Evolutionary conservation across 768 basidiomycete genomes (phyloP).

Genomic region (Mycena crocata): DNA sequence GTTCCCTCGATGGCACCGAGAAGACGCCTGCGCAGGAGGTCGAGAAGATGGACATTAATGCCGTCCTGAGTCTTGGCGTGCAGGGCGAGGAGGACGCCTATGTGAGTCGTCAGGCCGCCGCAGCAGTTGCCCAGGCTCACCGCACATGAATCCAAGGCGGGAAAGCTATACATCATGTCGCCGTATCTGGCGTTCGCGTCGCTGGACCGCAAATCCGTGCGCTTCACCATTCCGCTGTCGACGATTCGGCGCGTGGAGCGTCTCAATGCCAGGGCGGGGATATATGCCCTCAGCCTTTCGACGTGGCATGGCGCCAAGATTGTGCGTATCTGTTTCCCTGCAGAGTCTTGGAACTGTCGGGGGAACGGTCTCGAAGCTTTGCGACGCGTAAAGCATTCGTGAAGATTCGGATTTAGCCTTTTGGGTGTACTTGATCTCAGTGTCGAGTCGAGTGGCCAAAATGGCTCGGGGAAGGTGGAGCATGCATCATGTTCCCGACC

Average conservation of each 20-base stretch:
- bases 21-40: slow-evolving; percentile 51
- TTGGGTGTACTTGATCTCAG: slow-evolving; percentile 10
- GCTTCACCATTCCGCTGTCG: slow-evolving; percentile 91
- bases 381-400: slow-evolving; percentile 21
- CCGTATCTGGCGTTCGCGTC: slow-evolving; percentile 93
- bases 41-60: slow-evolving; percentile 89
- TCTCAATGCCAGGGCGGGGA: slow-evolving; percentile 91
- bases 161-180: slow-evolving; percentile 88
- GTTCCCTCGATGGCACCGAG: slow-evolving; percentile 38
- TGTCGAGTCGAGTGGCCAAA: slow-evolving; percentile 2
- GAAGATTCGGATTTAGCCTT: slow-evolving; percentile 15
- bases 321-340: slow-evolving; percentile 57
- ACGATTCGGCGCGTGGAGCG: slow-evolving; percentile 95
- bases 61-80: slow-evolving; percentile 82
- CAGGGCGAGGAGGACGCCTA: slow-evolving; percentile 92
- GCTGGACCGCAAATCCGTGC: slow-evolving; percentile 91
- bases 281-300: slow-evolving; percentile 95
- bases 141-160: slow-evolving; percentile 67
- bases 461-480: background rate
- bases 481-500: background rate
- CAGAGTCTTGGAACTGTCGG: background rate
- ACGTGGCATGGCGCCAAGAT: slow-evolving; percentile 96
- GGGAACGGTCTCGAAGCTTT: slow-evolving; percentile 6
- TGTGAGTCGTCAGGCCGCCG: slow-evolving; percentile 63
- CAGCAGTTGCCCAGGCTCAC: slow-evolving; percentile 7